Evolutionary conservation across 164 flowering plant species (phyloP), one percentile per base, ranked within the genome.

Genomic region (Malania oleifera): DNA sequence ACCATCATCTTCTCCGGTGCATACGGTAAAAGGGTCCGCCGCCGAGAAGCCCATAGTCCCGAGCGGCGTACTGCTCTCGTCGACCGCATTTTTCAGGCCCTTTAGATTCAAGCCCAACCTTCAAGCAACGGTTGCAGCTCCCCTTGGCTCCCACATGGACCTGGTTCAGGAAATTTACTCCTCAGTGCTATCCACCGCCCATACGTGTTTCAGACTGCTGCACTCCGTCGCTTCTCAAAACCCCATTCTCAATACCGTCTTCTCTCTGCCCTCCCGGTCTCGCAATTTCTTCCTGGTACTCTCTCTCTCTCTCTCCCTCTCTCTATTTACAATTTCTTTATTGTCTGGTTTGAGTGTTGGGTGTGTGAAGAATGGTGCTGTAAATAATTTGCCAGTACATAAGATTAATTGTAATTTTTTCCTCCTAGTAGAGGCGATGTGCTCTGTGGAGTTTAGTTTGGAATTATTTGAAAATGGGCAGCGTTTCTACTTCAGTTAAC

Each of bases 221-320:
- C 72, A 68, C 25, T 41, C 59, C 4, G 46, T 77, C 18, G 74
- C 72, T 40, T 71, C 79, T 41, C 58, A 47, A 7, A 79, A 75
- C 52, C 81, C 82, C 1, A 1, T 85, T 45, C 28, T 85, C 54
- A 69, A 63, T 43, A 74, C 66, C 43, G 27, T 74, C 13, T 46
- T 67, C 29, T 68, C 76, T 5, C 51, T 76, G 14, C 61, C 77
- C 27, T 59, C 77, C 9, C 60, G 73, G 14, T 68, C 75, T 59
- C 71, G 59, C 41, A 44, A 38, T 48, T 57, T 71, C 70, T 62
- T 65, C 63, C 81, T 75, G 85, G 86, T 31, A 4, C 35, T 9
- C 35, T 9, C 35, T 80, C 63, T 29, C 38, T 57, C 41, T 35
- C 28, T 59, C 11, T 41, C n/a, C 3, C 6, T n/a, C 2, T 25